phyloP scores from a whole-genome alignment of 2,329 filamentous ascomycete species.

The Elsinoe arachidis region DNA sequence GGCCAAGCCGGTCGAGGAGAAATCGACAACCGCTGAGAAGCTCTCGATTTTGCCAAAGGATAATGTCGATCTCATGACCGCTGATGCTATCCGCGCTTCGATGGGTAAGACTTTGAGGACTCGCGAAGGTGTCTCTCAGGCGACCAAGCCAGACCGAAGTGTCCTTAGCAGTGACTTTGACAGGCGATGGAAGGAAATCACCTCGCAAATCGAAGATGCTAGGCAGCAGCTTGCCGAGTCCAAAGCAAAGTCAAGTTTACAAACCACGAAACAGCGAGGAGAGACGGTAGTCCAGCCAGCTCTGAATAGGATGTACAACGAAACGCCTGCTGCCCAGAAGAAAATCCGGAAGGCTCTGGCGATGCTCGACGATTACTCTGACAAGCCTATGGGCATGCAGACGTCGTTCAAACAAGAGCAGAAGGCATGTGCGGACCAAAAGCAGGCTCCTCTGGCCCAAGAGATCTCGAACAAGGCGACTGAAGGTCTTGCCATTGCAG shows the following conservation, averaged over 20 bases:
- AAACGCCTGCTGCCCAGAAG: not conserved
- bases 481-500: not conserved
- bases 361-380: conserved; percentile 13
- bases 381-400: conserved; percentile 15
- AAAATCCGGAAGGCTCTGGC: not conserved
- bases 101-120: conserved; percentile 29
- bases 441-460: conserved; percentile 5
- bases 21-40: conserved; percentile 17
- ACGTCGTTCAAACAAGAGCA: conserved; percentile 15
- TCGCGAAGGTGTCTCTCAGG: conserved; percentile 12
- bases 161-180: not conserved
- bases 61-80: conserved; percentile 35
- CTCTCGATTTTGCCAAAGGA: conserved; percentile 29
- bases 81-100: conserved; percentile 34
- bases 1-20: not conserved
- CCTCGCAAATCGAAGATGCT: conserved; percentile 21
- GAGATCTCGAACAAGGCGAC: conserved; percentile 10
- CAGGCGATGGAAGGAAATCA: not conserved
- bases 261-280: not conserved
- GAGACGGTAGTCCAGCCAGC: conserved; percentile 19
- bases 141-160: conserved; percentile 15
- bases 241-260: conserved; percentile 13
- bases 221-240: conserved; percentile 23
- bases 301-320: conserved; percentile 24
- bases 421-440: not conserved